Conservation (phyloP, 257 asterid species). For the Solanum lycopersicoides region DNA sequence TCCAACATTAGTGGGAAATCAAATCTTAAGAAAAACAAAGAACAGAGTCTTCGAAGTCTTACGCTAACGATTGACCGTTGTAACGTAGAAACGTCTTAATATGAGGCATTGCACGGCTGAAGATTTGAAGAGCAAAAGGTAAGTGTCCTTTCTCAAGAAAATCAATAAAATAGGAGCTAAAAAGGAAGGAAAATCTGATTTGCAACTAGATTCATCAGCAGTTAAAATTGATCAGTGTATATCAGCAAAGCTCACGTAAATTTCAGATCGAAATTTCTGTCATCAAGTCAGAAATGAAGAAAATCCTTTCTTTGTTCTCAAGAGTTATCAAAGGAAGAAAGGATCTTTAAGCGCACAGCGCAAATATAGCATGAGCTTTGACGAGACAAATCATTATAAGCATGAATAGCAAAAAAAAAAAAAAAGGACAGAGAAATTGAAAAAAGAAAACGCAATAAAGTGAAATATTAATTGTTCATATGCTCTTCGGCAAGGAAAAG, state of each 20-base stretch:
- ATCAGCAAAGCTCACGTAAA: background rate
- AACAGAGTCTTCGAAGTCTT: slow-evolving; percentile 14
- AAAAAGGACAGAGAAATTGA: background rate
- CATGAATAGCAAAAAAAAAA: background rate
- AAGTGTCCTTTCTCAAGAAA: slow-evolving; percentile 1
- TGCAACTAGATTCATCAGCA: background rate
- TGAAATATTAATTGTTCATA: background rate
- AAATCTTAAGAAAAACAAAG: background rate
- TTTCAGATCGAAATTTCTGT: background rate
- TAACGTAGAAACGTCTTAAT: slow-evolving; percentile 88
- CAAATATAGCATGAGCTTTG: background rate
- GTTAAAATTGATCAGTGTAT: background rate
- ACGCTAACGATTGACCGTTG: slow-evolving; percentile 90
- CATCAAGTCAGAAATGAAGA: background rate
- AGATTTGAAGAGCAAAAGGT: slow-evolving; percentile 8
- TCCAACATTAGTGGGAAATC: background rate
- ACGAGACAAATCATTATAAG: background rate
- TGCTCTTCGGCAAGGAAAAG: background rate
- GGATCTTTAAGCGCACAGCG: background rate
- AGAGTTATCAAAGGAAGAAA: background rate
- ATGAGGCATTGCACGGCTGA: slow-evolving; percentile 98
- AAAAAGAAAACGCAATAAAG: background rate
- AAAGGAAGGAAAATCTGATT: background rate
- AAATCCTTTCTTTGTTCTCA: background rate
- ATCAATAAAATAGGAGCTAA: background rate